A percentile compares a stretch with the other conserved stretches of the same genome.
Conservation (phyloP, 2,329 filamentous ascomycete species). For the Diplodia intermedia region DNA sequence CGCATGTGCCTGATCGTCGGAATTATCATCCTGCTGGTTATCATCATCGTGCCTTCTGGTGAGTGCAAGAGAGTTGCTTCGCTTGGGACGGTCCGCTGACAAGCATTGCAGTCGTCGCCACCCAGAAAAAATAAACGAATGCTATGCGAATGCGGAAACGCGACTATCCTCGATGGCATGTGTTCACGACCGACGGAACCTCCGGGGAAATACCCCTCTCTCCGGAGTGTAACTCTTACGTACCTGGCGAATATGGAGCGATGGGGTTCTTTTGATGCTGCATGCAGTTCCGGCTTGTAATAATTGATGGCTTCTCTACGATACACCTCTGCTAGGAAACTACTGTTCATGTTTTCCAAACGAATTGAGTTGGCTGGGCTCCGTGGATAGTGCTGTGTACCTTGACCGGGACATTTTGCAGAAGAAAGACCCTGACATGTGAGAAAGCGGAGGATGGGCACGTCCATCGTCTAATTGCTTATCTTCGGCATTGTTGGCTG, state of each 20-base stretch:
- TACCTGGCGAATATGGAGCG: conserved; percentile 34
- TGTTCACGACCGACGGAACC: conserved; percentile 33
- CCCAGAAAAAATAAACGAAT: conserved; percentile 33
- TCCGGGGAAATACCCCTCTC: conserved; percentile 21
- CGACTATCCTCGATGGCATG: conserved; percentile 29
- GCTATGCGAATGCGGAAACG: conserved; percentile 26
- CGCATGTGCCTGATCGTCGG: conserved; percentile 92
- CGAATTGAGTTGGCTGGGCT: conserved; percentile 23
- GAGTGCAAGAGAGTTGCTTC: conserved; percentile 48
- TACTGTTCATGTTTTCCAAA: conserved; percentile 30
- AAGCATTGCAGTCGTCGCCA: conserved; percentile 35
- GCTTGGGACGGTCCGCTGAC: conserved; percentile 33
- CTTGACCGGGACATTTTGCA: not conserved
- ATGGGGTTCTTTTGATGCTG: conserved; percentile 33
- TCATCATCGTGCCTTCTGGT: conserved; percentile 96
- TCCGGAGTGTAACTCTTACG: conserved; percentile 33
- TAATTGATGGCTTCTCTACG: conserved; percentile 33
- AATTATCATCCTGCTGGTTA: conserved; percentile 86
- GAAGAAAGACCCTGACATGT: not conserved
- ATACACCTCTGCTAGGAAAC: conserved; percentile 31
- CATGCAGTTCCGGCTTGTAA: conserved; percentile 33
- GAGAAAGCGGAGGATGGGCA: not conserved
- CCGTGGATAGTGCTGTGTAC: conserved; percentile 10
- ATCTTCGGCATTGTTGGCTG: not conserved
- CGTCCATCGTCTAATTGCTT: not conserved